phyloP scores from a whole-genome alignment of 768 basidiomycete species.

The Leccinum disarticulatum region DNA sequence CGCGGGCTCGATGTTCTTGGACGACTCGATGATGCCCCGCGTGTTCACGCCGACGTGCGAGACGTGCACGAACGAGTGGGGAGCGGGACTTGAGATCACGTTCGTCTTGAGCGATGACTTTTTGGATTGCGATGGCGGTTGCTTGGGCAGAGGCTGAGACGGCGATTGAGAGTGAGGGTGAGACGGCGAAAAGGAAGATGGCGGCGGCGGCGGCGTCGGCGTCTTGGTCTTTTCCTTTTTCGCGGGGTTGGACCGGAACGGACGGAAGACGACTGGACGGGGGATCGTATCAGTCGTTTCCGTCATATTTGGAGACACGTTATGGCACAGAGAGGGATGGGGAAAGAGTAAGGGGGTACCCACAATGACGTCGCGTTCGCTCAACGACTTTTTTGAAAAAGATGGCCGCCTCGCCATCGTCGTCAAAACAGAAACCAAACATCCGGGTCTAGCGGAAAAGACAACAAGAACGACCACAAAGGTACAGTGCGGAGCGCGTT shows the following conservation, averaged over 20 bases:
- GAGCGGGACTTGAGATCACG: constrained; percentile 57
- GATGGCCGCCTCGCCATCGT: constrained; percentile 56
- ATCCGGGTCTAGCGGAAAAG: constrained; percentile 36
- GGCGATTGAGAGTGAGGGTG: not conserved
- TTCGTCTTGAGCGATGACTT: constrained; percentile 23
- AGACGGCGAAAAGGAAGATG: not conserved
- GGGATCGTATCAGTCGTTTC: not conserved
- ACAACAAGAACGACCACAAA: not conserved
- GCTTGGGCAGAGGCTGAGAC: not conserved
- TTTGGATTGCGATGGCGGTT: constrained; percentile 28
- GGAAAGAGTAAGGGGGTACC: not conserved
- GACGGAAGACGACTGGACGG: constrained; percentile 25
- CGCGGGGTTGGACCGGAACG: constrained; percentile 28
- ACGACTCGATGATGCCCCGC: constrained; percentile 51
- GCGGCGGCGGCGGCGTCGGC: constrained; percentile 39
- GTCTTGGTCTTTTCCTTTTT: constrained; percentile 31
- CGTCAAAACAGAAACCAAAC: constrained; percentile 58
- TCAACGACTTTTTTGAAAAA: constrained; percentile 62
- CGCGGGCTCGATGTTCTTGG: constrained; percentile 50
- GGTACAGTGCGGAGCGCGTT: not conserved
- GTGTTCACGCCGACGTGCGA: constrained; percentile 61
- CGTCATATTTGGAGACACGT: not conserved
- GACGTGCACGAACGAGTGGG: constrained; percentile 65
- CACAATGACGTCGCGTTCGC: constrained; percentile 46
- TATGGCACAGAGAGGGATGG: not conserved